These are phyloP conservation scores for Castanopsis chinensis DNA, from an alignment of 306 rosid genomes.

Conservation along the genomic window DNA sequence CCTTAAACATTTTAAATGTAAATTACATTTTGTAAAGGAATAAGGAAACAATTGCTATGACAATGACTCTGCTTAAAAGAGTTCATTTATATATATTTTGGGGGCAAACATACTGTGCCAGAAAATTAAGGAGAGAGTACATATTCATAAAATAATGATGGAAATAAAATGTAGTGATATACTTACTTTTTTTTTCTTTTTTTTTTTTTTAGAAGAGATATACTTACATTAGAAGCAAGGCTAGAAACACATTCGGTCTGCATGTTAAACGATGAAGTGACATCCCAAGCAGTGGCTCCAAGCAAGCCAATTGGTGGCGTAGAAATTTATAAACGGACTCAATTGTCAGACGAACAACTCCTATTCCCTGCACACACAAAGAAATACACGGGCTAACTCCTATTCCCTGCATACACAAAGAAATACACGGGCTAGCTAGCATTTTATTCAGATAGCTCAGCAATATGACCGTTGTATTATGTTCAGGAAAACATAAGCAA, in stretches of 20 bases:
- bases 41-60: too few species aligned
- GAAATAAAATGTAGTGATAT: not conserved
- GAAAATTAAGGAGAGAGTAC: not conserved
- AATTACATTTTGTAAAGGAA: not conserved
- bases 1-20: not conserved
- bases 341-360: slow-evolving; percentile 73
- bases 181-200: too few species aligned
- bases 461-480: not conserved
- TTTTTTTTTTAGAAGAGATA: too few species aligned
- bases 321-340: slow-evolving; percentile 77
- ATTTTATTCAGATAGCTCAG: slow-evolving; percentile 11
- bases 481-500: slow-evolving; percentile 3
- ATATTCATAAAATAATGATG: not conserved
- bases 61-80: too few species aligned
- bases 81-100: too few species aligned
- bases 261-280: slow-evolving; percentile 55
- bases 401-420: slow-evolving; percentile 45
- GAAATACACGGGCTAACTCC: slow-evolving; percentile 37
- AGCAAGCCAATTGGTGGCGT: slow-evolving; percentile 57
- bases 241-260: not conserved
- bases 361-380: slow-evolving; percentile 51
- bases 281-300: slow-evolving; percentile 76
- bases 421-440: not conserved
- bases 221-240: not conserved
- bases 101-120: not conserved